A percentile compares a stretch with the other conserved stretches of the same genome.
Conservation (phyloP, 2,329 filamentous ascomycete species). For the Aspergillus flavus region DNA sequence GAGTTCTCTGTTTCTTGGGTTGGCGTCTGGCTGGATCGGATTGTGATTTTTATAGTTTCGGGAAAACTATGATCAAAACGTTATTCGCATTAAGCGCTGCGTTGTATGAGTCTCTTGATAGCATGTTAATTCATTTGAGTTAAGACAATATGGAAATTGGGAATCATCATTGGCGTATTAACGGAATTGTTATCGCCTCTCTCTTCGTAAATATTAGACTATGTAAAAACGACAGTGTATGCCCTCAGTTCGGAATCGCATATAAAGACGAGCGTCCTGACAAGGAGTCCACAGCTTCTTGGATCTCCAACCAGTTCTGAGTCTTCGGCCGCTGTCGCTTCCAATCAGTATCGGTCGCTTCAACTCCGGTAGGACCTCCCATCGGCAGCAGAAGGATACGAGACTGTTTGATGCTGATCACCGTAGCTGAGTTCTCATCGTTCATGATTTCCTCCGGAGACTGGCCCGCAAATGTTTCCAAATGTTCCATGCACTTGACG, state of each 20-base stretch:
- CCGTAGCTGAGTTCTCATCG: constrained; percentile 71
- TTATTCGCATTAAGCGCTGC: not conserved
- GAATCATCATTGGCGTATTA: not conserved
- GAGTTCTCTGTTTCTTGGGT: not conserved
- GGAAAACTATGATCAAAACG: not conserved
- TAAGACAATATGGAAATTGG: not conserved
- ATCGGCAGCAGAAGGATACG: constrained; percentile 82
- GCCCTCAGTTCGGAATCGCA: not conserved
- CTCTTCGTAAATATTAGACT: not conserved
- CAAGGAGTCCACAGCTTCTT: constrained; percentile 78
- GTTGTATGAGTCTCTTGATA: not conserved
- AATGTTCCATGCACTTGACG: constrained; percentile 89
- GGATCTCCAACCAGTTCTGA: constrained; percentile 81
- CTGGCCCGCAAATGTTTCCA: constrained; percentile 74
- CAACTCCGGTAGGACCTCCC: constrained; percentile 63
- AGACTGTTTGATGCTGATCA: constrained; percentile 90
- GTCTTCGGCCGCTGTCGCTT: constrained; percentile 77
- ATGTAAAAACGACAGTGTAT: not conserved
- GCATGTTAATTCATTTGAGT: not conserved
- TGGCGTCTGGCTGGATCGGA: not conserved
- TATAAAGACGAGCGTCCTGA: constrained; percentile 59
- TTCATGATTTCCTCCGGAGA: constrained; percentile 67
- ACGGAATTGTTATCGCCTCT: not conserved
- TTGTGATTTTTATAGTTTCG: not conserved
- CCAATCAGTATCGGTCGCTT: constrained; percentile 89